Conservation (phyloP, 306 rosid genomes). For the Cicer yamashitae region DNA sequence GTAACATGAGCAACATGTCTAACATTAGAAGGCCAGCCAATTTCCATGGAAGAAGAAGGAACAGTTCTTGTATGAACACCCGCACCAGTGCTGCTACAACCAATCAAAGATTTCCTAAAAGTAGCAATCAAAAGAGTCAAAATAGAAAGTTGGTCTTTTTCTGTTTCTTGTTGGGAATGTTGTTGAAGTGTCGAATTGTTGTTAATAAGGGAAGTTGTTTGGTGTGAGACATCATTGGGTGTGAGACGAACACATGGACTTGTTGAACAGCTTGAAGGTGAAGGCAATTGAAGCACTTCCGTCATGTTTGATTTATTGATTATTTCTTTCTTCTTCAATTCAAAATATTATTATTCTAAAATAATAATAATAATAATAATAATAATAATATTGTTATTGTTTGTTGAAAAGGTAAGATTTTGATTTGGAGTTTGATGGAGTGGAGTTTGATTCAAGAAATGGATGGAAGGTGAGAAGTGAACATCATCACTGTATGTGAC, state of each 20-base stretch:
- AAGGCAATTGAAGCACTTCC: constrained; percentile 87
- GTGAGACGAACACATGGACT: constrained; percentile 43
- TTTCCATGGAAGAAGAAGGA: constrained; percentile 78
- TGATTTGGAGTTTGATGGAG: constrained; percentile 58
- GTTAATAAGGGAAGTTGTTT: constrained; percentile 57
- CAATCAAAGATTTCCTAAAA: constrained; percentile 84
- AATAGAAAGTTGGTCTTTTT: constrained; percentile 80
- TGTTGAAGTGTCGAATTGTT: constrained; percentile 30
- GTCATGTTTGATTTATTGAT: constrained; percentile 56
- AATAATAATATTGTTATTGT: background rate
- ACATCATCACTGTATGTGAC: constrained; percentile 53
- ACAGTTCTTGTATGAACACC: constrained; percentile 25
- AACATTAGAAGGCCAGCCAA: constrained; percentile 96
- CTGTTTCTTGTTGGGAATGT: constrained; percentile 51
- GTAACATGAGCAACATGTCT: constrained; percentile 97
- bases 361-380: no score
- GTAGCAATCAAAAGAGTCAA: constrained; percentile 78
- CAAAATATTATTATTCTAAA: no score
- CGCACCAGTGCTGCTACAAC: constrained; percentile 54
- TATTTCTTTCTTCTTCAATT: constrained; percentile 3
- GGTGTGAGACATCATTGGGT: constrained; percentile 53
- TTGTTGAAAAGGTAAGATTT: constrained; percentile 45
- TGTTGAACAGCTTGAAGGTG: constrained; percentile 78
- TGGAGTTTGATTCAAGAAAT: constrained; percentile 70
- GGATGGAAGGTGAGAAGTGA: constrained; percentile 72